Conservation (phyloP, 768 basidiomycete species). For the Suillus plorans region DNA sequence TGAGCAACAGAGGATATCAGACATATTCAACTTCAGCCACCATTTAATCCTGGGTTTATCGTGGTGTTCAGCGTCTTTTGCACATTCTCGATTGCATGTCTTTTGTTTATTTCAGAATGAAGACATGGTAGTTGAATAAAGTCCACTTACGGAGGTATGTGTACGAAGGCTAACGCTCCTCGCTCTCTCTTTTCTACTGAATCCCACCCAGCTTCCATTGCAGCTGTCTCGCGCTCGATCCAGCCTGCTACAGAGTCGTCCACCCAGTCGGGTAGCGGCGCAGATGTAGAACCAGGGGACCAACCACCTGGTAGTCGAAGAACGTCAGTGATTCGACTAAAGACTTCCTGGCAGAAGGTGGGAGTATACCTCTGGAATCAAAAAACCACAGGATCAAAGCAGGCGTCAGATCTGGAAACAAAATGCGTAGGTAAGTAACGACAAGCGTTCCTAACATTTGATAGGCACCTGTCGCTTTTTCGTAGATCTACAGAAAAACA, state of each 20-base stretch:
- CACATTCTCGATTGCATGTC: constrained; percentile 33
- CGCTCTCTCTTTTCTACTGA: constrained; percentile 39
- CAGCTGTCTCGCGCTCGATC: constrained; percentile 51
- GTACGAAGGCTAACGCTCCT: constrained; percentile 68
- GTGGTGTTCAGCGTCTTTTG: constrained; percentile 37
- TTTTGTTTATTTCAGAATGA: background rate
- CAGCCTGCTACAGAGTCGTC: constrained; percentile 60
- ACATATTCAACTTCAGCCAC: constrained; percentile 17
- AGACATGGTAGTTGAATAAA: background rate
- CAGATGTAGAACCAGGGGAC: constrained; percentile 34
- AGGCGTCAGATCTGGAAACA: constrained; percentile 39
- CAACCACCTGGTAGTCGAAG: constrained; percentile 42
- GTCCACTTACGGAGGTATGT: constrained; percentile 65
- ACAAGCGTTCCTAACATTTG: background rate
- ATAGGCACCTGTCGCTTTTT: constrained; percentile 30
- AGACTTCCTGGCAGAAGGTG: background rate
- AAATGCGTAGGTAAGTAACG: background rate
- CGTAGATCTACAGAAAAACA: constrained; percentile 24
- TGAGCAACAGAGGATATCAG: background rate
- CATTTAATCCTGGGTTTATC: constrained; percentile 43
- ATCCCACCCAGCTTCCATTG: constrained; percentile 63
- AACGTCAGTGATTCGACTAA: constrained; percentile 8
- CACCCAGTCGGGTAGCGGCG: constrained; percentile 60
- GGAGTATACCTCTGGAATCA: constrained; percentile 59
- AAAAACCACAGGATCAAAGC: constrained; percentile 70